A percentile compares a stretch with the other conserved stretches of the same genome.
Evolutionary conservation across 2,329 filamentous ascomycete species (phyloP).

Genomic region (Plectosphaerella sp.): DNA sequence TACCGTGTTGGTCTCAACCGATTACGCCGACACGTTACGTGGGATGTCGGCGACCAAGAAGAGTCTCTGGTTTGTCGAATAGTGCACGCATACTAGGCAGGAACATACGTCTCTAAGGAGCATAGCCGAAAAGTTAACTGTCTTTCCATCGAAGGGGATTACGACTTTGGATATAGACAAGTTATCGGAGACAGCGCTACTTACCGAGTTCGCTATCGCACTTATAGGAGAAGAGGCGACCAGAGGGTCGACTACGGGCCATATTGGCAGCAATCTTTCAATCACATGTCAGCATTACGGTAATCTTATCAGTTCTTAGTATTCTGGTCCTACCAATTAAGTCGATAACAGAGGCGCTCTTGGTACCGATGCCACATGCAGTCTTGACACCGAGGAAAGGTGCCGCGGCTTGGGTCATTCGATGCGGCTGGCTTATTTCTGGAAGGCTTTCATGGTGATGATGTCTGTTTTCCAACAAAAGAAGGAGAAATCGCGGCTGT

Average conservation of each 20-base stretch:
- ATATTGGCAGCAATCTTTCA: no score
- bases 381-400: no score
- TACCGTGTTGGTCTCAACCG: background rate
- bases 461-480: no score
- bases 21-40: background rate
- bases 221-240: background rate
- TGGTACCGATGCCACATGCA: no score
- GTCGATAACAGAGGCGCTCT: no score
- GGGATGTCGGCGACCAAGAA: conserved; percentile 4
- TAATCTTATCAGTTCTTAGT: no score
- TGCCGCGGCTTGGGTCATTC: no score
- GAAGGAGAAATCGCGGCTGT: no score
- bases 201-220: background rate
- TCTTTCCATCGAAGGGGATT: background rate
- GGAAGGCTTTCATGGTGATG: no score
- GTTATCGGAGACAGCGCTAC: background rate
- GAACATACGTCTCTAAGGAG: conserved; percentile 1
- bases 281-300: no score
- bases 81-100: conserved; percentile 1
- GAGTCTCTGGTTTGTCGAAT: conserved; percentile 2
- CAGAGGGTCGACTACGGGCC: background rate
- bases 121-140: background rate
- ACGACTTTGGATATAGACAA: background rate
- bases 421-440: no score
- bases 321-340: no score